Conservation (phyloP, 495 filamentous ascomycete species). For the Evansstolkia leycettana region DNA sequence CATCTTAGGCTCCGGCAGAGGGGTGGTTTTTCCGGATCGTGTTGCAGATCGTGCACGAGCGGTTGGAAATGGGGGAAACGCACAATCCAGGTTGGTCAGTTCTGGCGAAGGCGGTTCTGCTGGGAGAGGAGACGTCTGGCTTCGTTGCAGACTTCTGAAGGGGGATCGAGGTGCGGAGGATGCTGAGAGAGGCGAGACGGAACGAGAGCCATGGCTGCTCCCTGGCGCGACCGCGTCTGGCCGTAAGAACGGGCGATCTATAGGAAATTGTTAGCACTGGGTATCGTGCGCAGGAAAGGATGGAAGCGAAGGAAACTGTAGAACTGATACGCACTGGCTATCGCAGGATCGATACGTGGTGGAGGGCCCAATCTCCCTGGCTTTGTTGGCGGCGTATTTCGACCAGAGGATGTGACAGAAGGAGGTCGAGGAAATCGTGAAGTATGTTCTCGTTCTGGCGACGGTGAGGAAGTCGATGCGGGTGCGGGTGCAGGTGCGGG, state of each 20-base stretch:
- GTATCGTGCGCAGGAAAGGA: constrained; percentile 13
- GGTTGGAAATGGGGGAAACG: constrained; percentile 51
- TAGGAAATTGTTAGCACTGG: constrained; percentile 6
- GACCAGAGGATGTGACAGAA: background rate
- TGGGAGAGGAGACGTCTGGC: constrained; percentile 33
- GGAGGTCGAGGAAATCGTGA: background rate
- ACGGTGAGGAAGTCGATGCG: constrained; percentile 21
- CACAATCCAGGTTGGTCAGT: constrained; percentile 40
- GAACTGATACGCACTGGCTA: constrained; percentile 37
- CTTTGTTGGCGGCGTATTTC: constrained; percentile 7
- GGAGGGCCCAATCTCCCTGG: constrained; percentile 20
- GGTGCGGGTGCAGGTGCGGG: constrained; percentile 5
- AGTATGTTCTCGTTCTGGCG: constrained; percentile 6
- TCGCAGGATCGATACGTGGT: constrained; percentile 41
- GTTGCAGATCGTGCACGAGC: constrained; percentile 24
- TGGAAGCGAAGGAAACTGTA: constrained; percentile 2
- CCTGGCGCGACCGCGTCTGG: constrained; percentile 46
- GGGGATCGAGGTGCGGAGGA: constrained; percentile 28
- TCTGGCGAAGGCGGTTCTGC: constrained; percentile 29
- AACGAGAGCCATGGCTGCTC: constrained; percentile 44
- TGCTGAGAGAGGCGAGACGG: constrained; percentile 43
- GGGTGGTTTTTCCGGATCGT: constrained; percentile 16
- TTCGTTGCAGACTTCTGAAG: constrained; percentile 27
- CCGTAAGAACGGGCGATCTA: constrained; percentile 51
- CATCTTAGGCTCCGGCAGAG: constrained; percentile 3